Base-by-base conservation (phyloP, 345 rosid genomes). In the Iberis pinnata region DNA sequence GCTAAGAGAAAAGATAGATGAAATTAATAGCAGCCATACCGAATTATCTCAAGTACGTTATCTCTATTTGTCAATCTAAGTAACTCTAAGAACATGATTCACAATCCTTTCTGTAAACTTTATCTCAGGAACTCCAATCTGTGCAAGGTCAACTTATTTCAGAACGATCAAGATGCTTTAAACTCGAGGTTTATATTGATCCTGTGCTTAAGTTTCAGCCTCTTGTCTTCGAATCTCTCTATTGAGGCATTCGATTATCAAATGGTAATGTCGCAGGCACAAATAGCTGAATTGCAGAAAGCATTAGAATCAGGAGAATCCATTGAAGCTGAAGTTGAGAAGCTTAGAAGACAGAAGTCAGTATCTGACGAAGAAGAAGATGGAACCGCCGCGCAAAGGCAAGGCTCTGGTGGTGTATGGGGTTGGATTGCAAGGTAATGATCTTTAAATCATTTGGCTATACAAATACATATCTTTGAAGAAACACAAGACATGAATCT, bases 91-190 rank as follows among this genome's bases (percentile, higher is more conserved):
- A 52, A 38, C 33, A 10, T 5, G 7, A 18, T 27, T 51, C 7
- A 44, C 57, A 33, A 40, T 38, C 46, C 37, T 29, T 35, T 50
- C n/a, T n/a, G n/a, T n/a, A n/a, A 33, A 19, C 31, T n/a, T 47
- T 39, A 26, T 53, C 65, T 41, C 74, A 92, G 98, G 96, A 92
- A 76, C 85, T 88, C 47, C 80, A 77, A 24, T 92, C 96, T 16
- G 93, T 92, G 53, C 89, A 81, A 69, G 88, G 95, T 69, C 97
- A 88, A 73, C 82, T 85, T 47, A 70, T 69, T 41, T 73, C 95
- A 3, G 98, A 92, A 78, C 83, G 95, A 72, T 92, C 97, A 70
- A 81, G 98, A 85, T 92, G 95, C 86, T 85, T 83, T 53, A 92
- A 88, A 71, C 79, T 88, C 51, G 98, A 92, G 98, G 98, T 92